Conservation (phyloP, 2,329 filamentous ascomycete genomes). For the Hymenoscyphus scutula region DNA sequence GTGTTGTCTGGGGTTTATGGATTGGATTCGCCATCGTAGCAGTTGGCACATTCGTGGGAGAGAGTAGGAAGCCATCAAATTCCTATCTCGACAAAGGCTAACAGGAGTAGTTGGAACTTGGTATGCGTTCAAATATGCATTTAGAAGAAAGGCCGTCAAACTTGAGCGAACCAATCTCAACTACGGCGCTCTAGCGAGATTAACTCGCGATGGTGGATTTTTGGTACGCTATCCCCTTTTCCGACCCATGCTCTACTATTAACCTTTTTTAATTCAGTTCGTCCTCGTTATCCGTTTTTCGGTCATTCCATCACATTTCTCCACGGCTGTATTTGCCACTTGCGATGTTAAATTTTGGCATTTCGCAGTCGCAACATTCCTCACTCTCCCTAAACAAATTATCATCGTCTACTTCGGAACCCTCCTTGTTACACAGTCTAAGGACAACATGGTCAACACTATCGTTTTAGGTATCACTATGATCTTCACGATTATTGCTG, state of each 20-base stretch:
- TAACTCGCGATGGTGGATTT: slow-evolving; percentile 44
- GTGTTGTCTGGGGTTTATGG: slow-evolving; percentile 43
- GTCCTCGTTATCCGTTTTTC: slow-evolving; percentile 43
- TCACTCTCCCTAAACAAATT: slow-evolving; percentile 44
- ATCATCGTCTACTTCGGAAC: slow-evolving; percentile 43
- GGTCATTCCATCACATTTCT: slow-evolving; percentile 43
- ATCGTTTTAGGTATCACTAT: slow-evolving; percentile 38
- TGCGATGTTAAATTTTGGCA: slow-evolving; percentile 44
- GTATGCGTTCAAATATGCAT: slow-evolving; percentile 42
- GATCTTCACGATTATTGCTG: slow-evolving; percentile 39
- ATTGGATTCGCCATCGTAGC: slow-evolving; percentile 43
- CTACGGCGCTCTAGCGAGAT: slow-evolving; percentile 41
- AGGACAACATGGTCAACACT: slow-evolving; percentile 36
- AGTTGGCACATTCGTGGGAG: slow-evolving; percentile 42
- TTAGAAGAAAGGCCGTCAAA: slow-evolving; percentile 39
- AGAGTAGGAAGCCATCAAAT: slow-evolving; percentile 32
- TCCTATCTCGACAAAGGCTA: background rate
- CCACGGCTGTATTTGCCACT: slow-evolving; percentile 44
- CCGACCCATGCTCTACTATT: background rate
- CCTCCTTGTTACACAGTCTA: slow-evolving; percentile 35
- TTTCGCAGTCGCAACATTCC: slow-evolving; percentile 41
- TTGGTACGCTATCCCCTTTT: slow-evolving; percentile 31
- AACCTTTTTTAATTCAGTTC: slow-evolving; percentile 32
- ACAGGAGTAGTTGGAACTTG: slow-evolving; percentile 36
- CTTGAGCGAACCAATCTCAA: slow-evolving; percentile 43